Evolutionary conservation across 2,329 filamentous ascomycete genomes (phyloP).

Genomic region (Cordyceps sp.): DNA sequence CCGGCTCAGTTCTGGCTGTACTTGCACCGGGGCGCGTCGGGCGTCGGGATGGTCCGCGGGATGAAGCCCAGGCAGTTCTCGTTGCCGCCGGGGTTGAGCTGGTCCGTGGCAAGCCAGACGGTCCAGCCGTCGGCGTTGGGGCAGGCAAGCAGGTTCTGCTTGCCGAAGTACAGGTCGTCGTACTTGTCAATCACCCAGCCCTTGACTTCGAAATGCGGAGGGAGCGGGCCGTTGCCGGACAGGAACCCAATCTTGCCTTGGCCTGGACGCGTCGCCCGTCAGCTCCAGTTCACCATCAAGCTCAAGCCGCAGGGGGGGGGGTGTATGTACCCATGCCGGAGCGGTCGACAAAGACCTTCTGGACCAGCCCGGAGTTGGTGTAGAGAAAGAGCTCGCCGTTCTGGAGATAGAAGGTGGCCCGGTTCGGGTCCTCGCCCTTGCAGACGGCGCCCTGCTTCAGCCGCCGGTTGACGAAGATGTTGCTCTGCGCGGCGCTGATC

Average conservation of each 20-base stretch:
- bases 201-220: conserved; percentile 25
- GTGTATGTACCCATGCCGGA: conserved; percentile 36
- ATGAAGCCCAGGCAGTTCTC: conserved; percentile 19
- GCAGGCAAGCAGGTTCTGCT: conserved; percentile 32
- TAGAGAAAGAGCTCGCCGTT: conserved; percentile 31
- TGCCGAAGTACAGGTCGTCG: conserved; percentile 28
- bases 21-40: conserved; percentile 17
- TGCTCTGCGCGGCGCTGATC: conserved; percentile 25
- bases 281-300: not conserved
- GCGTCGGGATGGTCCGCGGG: conserved; percentile 11
- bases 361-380: conserved; percentile 19
- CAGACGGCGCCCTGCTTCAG: conserved; percentile 31
- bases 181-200: conserved; percentile 27
- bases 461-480: conserved; percentile 26
- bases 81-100: conserved; percentile 17
- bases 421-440: conserved; percentile 18
- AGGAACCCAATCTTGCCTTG: conserved; percentile 37
- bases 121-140: conserved; percentile 25
- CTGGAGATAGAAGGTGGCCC: conserved; percentile 32
- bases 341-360: conserved; percentile 36
- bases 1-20: conserved; percentile 17
- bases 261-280: conserved; percentile 13
- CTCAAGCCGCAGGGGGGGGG: not conserved
- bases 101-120: conserved; percentile 17
- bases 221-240: conserved; percentile 21